Conservation (phyloP, 352 stramenopile genomes). For the Phytophthora capsici region DNA sequence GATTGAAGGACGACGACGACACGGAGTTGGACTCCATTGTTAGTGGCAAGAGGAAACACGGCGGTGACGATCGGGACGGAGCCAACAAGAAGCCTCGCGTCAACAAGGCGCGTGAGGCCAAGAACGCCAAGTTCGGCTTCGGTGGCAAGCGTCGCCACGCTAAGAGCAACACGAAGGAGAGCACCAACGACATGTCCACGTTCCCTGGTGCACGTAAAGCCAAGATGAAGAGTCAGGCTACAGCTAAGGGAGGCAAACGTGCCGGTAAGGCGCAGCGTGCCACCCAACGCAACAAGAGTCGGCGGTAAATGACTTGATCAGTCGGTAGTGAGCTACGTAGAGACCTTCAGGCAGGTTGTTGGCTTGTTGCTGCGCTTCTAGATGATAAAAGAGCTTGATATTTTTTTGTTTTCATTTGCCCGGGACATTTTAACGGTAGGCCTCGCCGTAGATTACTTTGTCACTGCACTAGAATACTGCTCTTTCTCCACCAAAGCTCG, state of each 20-base stretch:
- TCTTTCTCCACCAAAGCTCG: constrained; percentile 11
- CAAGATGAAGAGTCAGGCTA: constrained; percentile 48
- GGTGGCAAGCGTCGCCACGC: constrained; percentile 75
- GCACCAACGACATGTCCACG: constrained; percentile 79
- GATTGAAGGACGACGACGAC: constrained; percentile 68
- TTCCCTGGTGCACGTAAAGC: constrained; percentile 61
- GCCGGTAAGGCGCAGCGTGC: constrained; percentile 62
- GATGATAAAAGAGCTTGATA: constrained; percentile 36
- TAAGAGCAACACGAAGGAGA: constrained; percentile 85
- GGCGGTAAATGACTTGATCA: constrained; percentile 40
- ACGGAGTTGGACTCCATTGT: constrained; percentile 72
- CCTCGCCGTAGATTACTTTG: constrained; percentile 7
- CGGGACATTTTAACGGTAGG: not conserved
- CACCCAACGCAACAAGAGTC: constrained; percentile 58
- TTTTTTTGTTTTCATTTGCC: constrained; percentile 29
- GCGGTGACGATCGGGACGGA: constrained; percentile 56
- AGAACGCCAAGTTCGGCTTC: constrained; percentile 88
- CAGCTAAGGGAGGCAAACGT: constrained; percentile 58
- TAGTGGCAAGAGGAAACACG: constrained; percentile 59
- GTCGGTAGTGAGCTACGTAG: constrained; percentile 12
- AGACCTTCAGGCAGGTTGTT: constrained; percentile 10
- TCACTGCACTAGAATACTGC: constrained; percentile 19
- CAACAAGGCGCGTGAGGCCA: constrained; percentile 73
- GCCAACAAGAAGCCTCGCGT: constrained; percentile 69
- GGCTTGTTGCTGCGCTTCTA: constrained; percentile 27